Evolutionary conservation across 345 rosid genomes (phyloP).

Genomic region (Schrenkiella parvula): DNA sequence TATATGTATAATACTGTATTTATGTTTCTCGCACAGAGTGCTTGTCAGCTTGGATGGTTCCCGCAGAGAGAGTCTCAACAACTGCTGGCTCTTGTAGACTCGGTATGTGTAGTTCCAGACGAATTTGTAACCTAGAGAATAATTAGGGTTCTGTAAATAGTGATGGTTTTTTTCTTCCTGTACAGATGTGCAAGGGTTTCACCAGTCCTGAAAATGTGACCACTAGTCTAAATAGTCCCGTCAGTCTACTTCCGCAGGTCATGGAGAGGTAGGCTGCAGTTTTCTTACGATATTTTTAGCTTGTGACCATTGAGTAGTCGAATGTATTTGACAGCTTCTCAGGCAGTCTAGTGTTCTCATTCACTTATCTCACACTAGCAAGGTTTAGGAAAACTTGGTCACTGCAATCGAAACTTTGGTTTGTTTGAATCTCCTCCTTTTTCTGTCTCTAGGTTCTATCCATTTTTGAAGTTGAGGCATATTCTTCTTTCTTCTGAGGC

Average conservation of each 20-base stretch:
- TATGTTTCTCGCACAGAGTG: conserved; percentile 45
- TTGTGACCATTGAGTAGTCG: not conserved
- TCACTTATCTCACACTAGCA: conserved; percentile 9
- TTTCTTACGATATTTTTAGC: not conserved
- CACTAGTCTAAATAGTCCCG: conserved; percentile 22
- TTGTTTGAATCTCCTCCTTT: not conserved
- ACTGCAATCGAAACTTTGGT: not conserved
- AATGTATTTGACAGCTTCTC: not conserved
- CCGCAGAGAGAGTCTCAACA: conserved; percentile 52
- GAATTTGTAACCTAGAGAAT: not conserved
- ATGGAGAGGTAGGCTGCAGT: conserved; percentile 45
- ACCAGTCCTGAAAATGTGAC: conserved; percentile 38
- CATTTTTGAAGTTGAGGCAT: conserved; percentile 59
- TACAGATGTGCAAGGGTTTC: conserved; percentile 59
- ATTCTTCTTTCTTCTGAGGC: conserved; percentile 57
- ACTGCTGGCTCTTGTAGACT: conserved; percentile 45
- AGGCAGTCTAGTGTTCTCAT: not conserved
- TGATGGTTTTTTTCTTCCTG: conserved; percentile 27
- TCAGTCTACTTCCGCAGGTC: conserved; percentile 38
- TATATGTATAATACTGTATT: not conserved
- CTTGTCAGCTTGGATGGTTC: conserved; percentile 82
- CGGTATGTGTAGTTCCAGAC: conserved; percentile 39
- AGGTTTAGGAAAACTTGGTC: not conserved
- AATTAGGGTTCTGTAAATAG: not conserved
- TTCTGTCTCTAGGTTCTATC: conserved; percentile 62